These are phyloP conservation scores for Jatropha podagrica DNA, from an alignment of 441 rosid genomes.

Conservation along the genomic window DNA sequence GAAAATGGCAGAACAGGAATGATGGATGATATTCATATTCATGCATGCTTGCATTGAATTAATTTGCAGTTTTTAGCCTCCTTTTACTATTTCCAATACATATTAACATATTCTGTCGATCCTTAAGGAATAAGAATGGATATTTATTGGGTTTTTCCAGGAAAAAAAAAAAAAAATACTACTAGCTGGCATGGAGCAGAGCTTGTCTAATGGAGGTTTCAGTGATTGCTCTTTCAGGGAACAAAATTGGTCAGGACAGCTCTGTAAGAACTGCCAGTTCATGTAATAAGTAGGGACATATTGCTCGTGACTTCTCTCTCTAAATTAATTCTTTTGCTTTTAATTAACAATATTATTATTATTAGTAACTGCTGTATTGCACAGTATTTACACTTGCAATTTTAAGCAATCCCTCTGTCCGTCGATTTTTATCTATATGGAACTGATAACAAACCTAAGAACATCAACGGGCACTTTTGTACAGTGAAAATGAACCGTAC, in stretches of 20 bases:
- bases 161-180: background rate
- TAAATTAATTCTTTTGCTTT: background rate
- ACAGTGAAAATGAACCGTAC: no score
- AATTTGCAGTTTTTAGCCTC: no score
- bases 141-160: no score
- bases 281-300: background rate
- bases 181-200: background rate
- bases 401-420: no score
- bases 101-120: background rate
- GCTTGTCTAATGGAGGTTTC: slow-evolving; percentile 1
- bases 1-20: no score
- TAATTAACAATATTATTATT: background rate
- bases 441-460: no score
- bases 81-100: background rate
- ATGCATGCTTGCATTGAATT: background rate
- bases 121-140: no score
- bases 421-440: no score
- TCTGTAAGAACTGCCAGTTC: slow-evolving; percentile 28
- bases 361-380: no score
- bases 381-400: no score
- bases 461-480: no score
- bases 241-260: slow-evolving; percentile 25
- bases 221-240: slow-evolving; percentile 19
- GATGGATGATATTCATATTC: background rate
- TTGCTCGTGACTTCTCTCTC: background rate